Conservation (phyloP, 2,329 filamentous ascomycete species). For the Ampelomyces quisqualis region DNA sequence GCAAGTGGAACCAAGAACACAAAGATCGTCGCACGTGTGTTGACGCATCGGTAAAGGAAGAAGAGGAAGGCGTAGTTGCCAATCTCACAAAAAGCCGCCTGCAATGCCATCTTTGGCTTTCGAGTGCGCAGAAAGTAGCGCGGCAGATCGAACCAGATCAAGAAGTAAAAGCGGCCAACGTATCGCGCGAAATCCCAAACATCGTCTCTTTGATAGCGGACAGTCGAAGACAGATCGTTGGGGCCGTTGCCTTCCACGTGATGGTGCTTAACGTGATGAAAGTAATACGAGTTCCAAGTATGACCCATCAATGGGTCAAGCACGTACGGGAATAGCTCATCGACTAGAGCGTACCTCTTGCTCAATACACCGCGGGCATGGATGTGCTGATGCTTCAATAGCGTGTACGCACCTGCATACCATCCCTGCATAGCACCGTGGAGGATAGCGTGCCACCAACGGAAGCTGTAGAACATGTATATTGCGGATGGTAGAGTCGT, state of each 20-base stretch:
- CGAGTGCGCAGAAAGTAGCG: slow-evolving; percentile 68
- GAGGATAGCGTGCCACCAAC: slow-evolving; percentile 64
- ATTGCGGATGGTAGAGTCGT: slow-evolving; percentile 70
- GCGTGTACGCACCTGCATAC: slow-evolving; percentile 72
- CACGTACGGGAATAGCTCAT: slow-evolving; percentile 69
- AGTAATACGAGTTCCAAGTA: slow-evolving; percentile 83
- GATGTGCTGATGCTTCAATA: slow-evolving; percentile 85
- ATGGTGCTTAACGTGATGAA: slow-evolving; percentile 84
- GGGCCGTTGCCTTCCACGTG: slow-evolving; percentile 81
- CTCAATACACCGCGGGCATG: slow-evolving; percentile 70
- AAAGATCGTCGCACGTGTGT: slow-evolving; percentile 61
- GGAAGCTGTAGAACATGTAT: slow-evolving; percentile 65
- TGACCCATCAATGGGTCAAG: slow-evolving; percentile 77
- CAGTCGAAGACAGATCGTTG: slow-evolving; percentile 71
- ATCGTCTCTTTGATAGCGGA: slow-evolving; percentile 73
- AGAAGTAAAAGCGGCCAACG: slow-evolving; percentile 69
- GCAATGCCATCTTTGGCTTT: slow-evolving; percentile 57
- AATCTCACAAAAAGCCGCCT: slow-evolving; percentile 63
- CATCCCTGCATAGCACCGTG: slow-evolving; percentile 67
- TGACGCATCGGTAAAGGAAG: slow-evolving; percentile 50
- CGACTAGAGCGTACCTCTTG: slow-evolving; percentile 58
- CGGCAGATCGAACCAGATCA: slow-evolving; percentile 74
- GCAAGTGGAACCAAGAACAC: slow-evolving; percentile 67
- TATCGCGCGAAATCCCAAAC: slow-evolving; percentile 68
- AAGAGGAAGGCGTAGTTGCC: slow-evolving; percentile 52